These are phyloP conservation scores for Zymoseptoria pseudotritici DNA, from an alignment of 2,329 filamentous ascomycete genomes.

Conservation along the genomic window DNA sequence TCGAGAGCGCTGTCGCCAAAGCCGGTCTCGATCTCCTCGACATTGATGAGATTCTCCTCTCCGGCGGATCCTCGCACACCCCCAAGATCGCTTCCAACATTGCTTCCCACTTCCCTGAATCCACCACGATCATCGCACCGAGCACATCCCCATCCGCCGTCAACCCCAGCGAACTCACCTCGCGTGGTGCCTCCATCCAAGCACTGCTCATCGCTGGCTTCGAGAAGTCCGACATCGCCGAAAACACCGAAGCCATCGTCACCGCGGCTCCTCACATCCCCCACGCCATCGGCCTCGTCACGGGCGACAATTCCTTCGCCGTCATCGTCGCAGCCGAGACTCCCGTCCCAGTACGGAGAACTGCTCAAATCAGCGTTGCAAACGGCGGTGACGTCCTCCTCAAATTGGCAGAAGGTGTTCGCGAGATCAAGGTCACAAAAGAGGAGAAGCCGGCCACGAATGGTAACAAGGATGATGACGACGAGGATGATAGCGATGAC, in stretches of 20 bases:
- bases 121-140: conserved; percentile 72
- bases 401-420: conserved; percentile 78
- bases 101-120: conserved; percentile 69
- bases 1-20: conserved; percentile 82
- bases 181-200: conserved; percentile 89
- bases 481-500: conserved; percentile 51
- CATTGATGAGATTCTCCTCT: conserved; percentile 88
- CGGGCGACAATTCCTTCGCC: conserved; percentile 63
- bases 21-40: conserved; percentile 86
- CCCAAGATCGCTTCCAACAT: conserved; percentile 85
- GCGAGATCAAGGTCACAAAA: conserved; percentile 90
- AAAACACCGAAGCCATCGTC: conserved; percentile 90
- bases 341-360: conserved; percentile 79
- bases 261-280: conserved; percentile 87
- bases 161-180: conserved; percentile 87
- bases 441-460: conserved; percentile 61
- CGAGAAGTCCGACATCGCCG: conserved; percentile 85
- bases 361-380: conserved; percentile 67
- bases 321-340: conserved; percentile 80
- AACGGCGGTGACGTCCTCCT: conserved; percentile 82
- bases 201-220: conserved; percentile 92
- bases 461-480: conserved; percentile 50
- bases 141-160: conserved; percentile 69
- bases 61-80: conserved; percentile 86
- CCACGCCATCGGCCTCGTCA: conserved; percentile 80